These are phyloP conservation scores for Phytophthora constricta DNA, from an alignment of 352 stramenopile species.

Conservation along the genomic window DNA sequence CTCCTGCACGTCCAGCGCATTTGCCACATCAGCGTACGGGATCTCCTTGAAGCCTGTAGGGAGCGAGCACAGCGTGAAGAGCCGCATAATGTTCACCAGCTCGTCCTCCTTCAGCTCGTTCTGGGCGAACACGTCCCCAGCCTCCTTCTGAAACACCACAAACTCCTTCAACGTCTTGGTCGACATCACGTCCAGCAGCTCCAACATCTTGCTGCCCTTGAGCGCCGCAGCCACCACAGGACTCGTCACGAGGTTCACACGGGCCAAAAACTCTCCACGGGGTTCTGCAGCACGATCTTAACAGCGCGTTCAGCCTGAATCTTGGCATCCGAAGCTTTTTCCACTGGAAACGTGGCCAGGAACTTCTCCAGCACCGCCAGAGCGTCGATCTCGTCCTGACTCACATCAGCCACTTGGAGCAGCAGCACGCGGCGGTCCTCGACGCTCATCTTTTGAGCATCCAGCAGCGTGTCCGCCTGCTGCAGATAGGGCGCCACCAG, in stretches of 20 bases:
- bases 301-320: conserved; percentile 79
- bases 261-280: conserved; percentile 88
- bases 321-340: conserved; percentile 47
- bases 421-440: conserved; percentile 69
- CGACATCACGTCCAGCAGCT: conserved; percentile 93
- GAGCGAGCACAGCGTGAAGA: conserved; percentile 93
- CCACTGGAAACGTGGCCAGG: conserved; percentile 57
- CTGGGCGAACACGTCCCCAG: conserved; percentile 68
- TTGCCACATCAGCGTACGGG: conserved; percentile 87
- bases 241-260: conserved; percentile 85
- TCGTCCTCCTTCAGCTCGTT: conserved; percentile 65
- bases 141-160: conserved; percentile 72
- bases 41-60: conserved; percentile 93
- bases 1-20: conserved; percentile 81
- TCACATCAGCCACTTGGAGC: conserved; percentile 73
- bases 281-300: conserved; percentile 89
- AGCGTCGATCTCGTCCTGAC: conserved; percentile 59
- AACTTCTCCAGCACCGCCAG: conserved; percentile 83
- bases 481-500: conserved; percentile 79
- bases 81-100: conserved; percentile 87
- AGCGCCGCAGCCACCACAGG: conserved; percentile 82
- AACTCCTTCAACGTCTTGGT: conserved; percentile 93
- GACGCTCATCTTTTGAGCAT: conserved; percentile 45
- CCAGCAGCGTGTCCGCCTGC: conserved; percentile 65
- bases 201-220: conserved; percentile 68